A percentile compares a stretch with the other conserved stretches of the same genome.
phyloP scores from a whole-genome alignment of 1,284 basidiomycete species.

The Moesziomyces sp. region DNA sequence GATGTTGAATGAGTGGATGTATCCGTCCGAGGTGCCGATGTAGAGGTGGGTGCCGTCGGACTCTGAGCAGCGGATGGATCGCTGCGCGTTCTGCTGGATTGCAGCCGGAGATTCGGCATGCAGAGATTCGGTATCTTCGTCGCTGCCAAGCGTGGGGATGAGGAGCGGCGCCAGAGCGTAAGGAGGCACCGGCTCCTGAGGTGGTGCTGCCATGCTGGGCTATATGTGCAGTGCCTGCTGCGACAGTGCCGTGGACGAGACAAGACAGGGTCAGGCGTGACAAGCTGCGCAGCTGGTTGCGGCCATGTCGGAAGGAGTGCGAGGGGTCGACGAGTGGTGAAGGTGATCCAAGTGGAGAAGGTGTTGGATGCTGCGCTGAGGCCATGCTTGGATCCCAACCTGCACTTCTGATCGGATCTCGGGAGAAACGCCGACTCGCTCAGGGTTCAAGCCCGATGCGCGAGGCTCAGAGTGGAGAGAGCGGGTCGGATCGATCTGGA shows the following conservation, averaged over 20 bases:
- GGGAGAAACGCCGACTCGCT: constrained; percentile 3
- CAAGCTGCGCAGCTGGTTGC: too few species aligned
- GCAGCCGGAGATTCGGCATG: constrained; percentile 49
- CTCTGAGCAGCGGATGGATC: constrained; percentile 43
- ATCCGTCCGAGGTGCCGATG: constrained; percentile 54
- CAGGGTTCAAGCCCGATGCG: constrained; percentile 17
- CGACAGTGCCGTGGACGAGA: neutral
- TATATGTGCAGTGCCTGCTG: constrained; percentile 3
- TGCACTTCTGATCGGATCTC: constrained; percentile 18
- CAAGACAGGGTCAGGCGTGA: too few species aligned
- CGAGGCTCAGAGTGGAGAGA: too few species aligned
- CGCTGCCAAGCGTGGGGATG: constrained; percentile 43
- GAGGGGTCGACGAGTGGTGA: too few species aligned
- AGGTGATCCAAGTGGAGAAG: too few species aligned
- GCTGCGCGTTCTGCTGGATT: constrained; percentile 33
- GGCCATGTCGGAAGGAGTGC: too few species aligned
- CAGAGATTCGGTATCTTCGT: constrained; percentile 3
- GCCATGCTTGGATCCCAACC: constrained; percentile 2
- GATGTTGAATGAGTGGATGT: constrained; percentile 45
- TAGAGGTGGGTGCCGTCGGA: constrained; percentile 47
- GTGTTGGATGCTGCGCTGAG: constrained; percentile 5
- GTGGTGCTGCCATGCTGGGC: constrained; percentile 12
- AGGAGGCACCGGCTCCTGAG: constrained; percentile 36
- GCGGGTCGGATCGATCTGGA: constrained; percentile 6
- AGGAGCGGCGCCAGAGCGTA: constrained; percentile 49